Conservation (phyloP, 2,329 filamentous ascomycete genomes). For the Botryotinia narcissicola region DNA sequence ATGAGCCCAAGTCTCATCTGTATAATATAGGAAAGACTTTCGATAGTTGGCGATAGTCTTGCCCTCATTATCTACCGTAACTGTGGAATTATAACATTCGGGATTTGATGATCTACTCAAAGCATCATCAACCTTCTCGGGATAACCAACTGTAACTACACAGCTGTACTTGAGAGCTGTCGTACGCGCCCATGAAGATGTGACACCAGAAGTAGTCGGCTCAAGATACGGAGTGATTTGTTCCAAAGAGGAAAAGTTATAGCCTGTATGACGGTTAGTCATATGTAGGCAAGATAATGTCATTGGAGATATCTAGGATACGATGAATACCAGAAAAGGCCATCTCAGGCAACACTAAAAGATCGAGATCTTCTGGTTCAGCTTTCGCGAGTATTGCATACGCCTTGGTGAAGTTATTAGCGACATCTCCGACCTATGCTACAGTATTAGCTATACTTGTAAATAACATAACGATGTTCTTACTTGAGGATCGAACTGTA, state of each 20-base stretch:
- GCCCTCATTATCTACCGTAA: conserved; percentile 57
- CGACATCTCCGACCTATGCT: conserved; percentile 60
- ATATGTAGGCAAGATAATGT: not conserved
- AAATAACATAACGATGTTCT: not conserved
- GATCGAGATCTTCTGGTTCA: conserved; percentile 56
- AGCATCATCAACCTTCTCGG: conserved; percentile 60
- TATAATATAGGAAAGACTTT: conserved; percentile 58
- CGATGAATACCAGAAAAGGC: conserved; percentile 62
- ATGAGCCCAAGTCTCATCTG: conserved; percentile 60
- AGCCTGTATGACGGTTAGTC: conserved; percentile 44
- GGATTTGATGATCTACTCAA: conserved; percentile 49
- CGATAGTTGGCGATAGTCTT: conserved; percentile 61
- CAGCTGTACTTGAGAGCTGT: conserved; percentile 66
- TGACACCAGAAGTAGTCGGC: conserved; percentile 61
- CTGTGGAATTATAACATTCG: conserved; percentile 55
- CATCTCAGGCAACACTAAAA: conserved; percentile 73
- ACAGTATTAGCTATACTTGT: not conserved
- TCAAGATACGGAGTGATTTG: conserved; percentile 71
- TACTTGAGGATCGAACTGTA: conserved; percentile 69
- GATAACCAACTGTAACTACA: conserved; percentile 69
- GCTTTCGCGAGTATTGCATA: conserved; percentile 59
- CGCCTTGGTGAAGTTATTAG: conserved; percentile 68
- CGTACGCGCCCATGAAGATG: conserved; percentile 67
- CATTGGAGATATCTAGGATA: not conserved
- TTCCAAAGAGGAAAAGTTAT: conserved; percentile 70